Percentiles rank a stretch among this genome's conserved stretches.
Evolutionary conservation across 2,329 filamentous ascomycete genomes (phyloP).

Genomic region (Sporothrix luriei): DNA sequence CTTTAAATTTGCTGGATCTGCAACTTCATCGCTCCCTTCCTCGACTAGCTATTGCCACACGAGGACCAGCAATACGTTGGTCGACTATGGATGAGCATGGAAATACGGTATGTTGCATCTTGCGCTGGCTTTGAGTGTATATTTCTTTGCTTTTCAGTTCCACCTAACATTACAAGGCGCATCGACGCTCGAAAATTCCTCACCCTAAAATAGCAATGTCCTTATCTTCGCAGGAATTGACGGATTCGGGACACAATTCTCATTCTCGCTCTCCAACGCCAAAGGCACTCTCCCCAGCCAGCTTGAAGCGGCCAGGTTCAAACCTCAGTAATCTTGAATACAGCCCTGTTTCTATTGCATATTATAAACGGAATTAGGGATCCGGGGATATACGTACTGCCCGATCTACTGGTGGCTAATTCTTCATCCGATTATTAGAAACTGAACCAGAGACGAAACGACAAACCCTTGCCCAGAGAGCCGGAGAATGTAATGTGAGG

Average conservation of each 20-base stretch:
- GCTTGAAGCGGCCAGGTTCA: conserved; percentile 52
- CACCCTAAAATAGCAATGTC: conserved; percentile 33
- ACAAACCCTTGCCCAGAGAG: conserved; percentile 59
- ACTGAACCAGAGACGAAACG: conserved; percentile 61
- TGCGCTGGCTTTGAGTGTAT: too few species aligned
- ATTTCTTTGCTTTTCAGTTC: not conserved
- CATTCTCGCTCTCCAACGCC: conserved; percentile 42
- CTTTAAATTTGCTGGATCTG: not conserved
- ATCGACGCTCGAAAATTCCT: conserved; percentile 36
- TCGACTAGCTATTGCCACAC: not conserved
- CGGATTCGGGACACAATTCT: conserved; percentile 63
- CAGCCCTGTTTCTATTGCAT: not conserved
- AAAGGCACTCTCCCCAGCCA: conserved; percentile 46
- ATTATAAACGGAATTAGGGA: not conserved
- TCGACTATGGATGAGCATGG: conserved; percentile 34
- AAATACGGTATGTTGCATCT: conserved; percentile 39
- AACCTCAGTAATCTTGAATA: conserved; percentile 39
- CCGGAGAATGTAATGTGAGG: conserved; percentile 53
- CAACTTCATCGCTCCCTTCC: not conserved
- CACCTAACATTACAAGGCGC: conserved; percentile 26
- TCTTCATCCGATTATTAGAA: conserved; percentile 44
- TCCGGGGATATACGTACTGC: not conserved
- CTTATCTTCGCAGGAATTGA: conserved; percentile 55
- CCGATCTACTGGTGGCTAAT: not conserved
- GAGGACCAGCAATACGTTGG: too few species aligned